Percentiles rank a stretch among this genome's conserved stretches.
Conservation (phyloP, 2,329 filamentous ascomycete genomes). For the Paecilomyces dactylethromorphus region DNA sequence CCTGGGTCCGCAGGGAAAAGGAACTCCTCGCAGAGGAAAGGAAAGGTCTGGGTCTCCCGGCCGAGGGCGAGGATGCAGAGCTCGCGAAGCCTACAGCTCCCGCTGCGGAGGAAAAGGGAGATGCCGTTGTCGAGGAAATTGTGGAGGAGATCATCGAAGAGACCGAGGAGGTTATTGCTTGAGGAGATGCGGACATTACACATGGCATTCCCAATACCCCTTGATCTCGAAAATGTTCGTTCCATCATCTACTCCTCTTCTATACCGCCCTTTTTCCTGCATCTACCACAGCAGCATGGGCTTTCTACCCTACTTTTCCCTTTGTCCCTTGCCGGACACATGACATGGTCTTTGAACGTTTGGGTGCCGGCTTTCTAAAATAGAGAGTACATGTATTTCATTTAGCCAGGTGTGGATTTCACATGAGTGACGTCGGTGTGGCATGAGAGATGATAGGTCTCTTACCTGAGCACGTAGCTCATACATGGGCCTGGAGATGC, state of each 20-base stretch:
- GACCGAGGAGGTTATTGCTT: conserved; percentile 68
- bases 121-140: conserved; percentile 79
- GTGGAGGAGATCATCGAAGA: conserved; percentile 76
- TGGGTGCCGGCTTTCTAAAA: neutral
- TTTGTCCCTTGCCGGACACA: neutral
- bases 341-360: neutral
- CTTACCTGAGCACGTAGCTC: neutral
- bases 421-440: neutral
- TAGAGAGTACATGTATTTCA: neutral
- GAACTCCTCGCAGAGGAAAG: conserved; percentile 68
- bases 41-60: conserved; percentile 58
- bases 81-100: conserved; percentile 43
- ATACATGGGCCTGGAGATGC: neutral
- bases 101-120: conserved; percentile 58
- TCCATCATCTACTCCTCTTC: conserved; percentile 17
- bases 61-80: conserved; percentile 56
- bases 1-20: conserved; percentile 71
- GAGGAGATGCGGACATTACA: conserved; percentile 15
- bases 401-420: neutral
- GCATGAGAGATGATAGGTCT: neutral
- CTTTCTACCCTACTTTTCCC: neutral
- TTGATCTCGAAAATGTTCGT: conserved; percentile 9
- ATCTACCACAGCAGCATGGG: conserved; percentile 9
- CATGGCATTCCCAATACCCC: neutral
- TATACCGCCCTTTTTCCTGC: conserved; percentile 23